phyloP scores from a whole-genome alignment of 2,329 filamentous ascomycete species.

The Penicillium verrucosum region DNA sequence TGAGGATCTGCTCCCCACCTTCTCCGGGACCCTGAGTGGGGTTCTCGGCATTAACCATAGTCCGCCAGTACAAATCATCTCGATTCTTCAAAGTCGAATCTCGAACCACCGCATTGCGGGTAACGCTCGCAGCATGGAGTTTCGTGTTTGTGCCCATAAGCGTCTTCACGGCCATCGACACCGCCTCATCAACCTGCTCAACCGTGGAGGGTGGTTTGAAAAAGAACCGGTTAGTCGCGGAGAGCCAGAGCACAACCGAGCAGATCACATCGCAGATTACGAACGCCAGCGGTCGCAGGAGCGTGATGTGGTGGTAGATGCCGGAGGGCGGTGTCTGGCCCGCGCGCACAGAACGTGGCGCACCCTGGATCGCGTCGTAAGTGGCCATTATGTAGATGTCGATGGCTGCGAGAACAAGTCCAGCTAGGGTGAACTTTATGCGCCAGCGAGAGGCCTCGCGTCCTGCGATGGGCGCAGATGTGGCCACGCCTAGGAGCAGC shows the following conservation, averaged over 20 bases:
- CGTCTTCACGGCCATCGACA: conserved; percentile 47
- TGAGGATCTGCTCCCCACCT: conserved; percentile 43
- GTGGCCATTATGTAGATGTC: conserved; percentile 65
- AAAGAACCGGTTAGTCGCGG: conserved; percentile 76
- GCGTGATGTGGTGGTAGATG: conserved; percentile 47
- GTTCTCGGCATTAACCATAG: conserved; percentile 58
- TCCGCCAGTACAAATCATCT: conserved; percentile 70
- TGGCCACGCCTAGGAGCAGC: conserved; percentile 66
- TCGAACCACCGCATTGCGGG: conserved; percentile 75
- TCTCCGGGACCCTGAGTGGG: conserved; percentile 50
- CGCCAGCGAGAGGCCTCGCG: conserved; percentile 66
- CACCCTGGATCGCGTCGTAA: conserved; percentile 55
- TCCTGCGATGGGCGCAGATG: conserved; percentile 65
- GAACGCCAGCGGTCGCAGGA: conserved; percentile 62
- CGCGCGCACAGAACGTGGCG: conserved; percentile 62
- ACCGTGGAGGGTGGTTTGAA: conserved; percentile 58
- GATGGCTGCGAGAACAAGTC: conserved; percentile 54
- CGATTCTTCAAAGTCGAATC: conserved; percentile 67
- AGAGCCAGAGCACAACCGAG: conserved; percentile 67
- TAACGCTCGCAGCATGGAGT: conserved; percentile 67
- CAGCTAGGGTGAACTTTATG: conserved; percentile 62
- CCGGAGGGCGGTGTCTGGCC: conserved; percentile 58
- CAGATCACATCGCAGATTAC: conserved; percentile 62
- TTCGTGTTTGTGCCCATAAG: conserved; percentile 63
- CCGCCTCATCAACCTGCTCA: conserved; percentile 61